Percentiles rank a stretch among this genome's conserved stretches.
Conservation (phyloP, 345 rosid genomes). For the Toxicodendron radicans region DNA sequence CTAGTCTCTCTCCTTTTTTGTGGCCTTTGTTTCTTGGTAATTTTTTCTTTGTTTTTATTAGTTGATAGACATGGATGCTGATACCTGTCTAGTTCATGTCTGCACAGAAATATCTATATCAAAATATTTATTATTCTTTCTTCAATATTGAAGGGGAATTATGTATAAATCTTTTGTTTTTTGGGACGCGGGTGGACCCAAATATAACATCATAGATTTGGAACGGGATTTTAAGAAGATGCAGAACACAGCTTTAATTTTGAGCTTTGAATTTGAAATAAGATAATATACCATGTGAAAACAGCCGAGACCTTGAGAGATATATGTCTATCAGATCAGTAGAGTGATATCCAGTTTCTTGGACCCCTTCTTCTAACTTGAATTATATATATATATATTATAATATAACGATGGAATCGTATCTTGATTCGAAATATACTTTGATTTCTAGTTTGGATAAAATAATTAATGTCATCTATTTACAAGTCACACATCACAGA, state of each 20-base stretch:
- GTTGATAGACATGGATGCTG: constrained; percentile 17
- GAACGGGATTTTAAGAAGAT: constrained; percentile 33
- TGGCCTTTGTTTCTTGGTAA: background rate
- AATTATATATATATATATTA: too few relatives aligned
- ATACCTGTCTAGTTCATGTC: constrained; percentile 17
- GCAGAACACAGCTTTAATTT: background rate
- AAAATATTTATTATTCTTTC: too few relatives aligned
- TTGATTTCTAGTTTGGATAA: background rate
- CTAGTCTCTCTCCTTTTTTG: background rate
- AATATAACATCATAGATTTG: constrained; percentile 28
- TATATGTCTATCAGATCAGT: background rate
- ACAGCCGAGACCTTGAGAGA: background rate
- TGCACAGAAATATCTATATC: constrained; percentile 8
- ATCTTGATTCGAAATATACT: background rate
- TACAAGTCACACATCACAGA: too few relatives aligned
- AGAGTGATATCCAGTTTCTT: constrained; percentile 4
- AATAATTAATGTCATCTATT: too few relatives aligned
- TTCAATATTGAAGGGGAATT: background rate
- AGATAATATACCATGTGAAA: constrained; percentile 23
- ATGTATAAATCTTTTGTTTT: background rate
- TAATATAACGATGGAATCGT: too few relatives aligned
- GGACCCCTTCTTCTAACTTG: background rate
- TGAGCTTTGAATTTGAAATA: constrained; percentile 5
- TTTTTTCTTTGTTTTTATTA: background rate
- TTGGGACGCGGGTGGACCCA: constrained; percentile 30